Conservation (phyloP, 108 stramenopile genomes). For the Nitzschia putrida region DNA sequence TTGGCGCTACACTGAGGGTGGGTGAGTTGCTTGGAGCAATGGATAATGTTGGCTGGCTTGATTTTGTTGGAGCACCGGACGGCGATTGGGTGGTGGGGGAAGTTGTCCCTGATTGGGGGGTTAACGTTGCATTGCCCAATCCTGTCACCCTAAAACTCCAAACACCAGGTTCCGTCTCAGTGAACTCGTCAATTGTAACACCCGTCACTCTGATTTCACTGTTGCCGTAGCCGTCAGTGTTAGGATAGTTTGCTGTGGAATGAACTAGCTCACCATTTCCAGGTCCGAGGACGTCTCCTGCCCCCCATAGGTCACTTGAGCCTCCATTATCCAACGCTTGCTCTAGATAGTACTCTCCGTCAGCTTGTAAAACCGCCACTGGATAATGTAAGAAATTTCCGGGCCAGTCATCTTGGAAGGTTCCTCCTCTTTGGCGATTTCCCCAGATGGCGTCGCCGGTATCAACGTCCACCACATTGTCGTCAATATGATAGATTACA, state of each 20-base stretch:
- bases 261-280: conserved; percentile 18
- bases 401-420: conserved; percentile 56
- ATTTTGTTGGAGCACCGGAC: too few species aligned
- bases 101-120: background rate
- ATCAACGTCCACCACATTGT: conserved; percentile 17
- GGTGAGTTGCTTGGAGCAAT: background rate
- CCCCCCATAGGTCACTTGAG: conserved; percentile 40
- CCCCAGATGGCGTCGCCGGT: conserved; percentile 3
- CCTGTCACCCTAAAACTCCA: conserved; percentile 16
- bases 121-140: background rate
- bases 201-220: conserved; percentile 12
- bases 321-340: conserved; percentile 50
- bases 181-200: conserved; percentile 5
- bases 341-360: conserved; percentile 63
- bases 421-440: conserved; percentile 42
- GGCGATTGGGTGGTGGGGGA: too few species aligned
- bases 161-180: conserved; percentile 4
- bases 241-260: conserved; percentile 39
- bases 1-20: background rate
- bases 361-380: conserved; percentile 60
- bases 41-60: too few species aligned
- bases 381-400: conserved; percentile 50
- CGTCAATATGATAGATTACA: conserved; percentile 70
- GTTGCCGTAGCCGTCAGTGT: conserved; percentile 54
- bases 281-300: conserved; percentile 16